Evolutionary conservation across 2,329 filamentous ascomycete genomes (phyloP).

Genomic region (Tolypocladium capitatum): DNA sequence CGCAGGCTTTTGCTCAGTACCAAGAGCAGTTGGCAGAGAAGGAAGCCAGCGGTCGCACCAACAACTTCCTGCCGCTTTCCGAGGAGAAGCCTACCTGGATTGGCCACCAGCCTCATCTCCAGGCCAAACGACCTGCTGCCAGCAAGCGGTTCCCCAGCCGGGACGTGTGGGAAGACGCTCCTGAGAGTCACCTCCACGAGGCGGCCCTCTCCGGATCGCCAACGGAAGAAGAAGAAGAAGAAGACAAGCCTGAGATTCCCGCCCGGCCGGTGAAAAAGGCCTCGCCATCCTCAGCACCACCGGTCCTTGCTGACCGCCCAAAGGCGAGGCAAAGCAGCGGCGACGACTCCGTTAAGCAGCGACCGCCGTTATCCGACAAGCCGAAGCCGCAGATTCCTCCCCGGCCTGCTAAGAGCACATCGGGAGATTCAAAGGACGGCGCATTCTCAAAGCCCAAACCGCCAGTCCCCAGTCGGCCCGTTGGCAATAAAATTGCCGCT

Average conservation of each 20-base stretch:
- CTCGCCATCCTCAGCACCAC: slow-evolving; percentile 25
- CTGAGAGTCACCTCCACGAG: slow-evolving; percentile 68
- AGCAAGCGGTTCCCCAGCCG: slow-evolving; percentile 73
- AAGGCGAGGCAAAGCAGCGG: slow-evolving; percentile 32
- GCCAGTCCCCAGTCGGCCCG: slow-evolving; percentile 59
- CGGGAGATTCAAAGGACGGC: slow-evolving; percentile 27
- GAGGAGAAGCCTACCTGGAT: slow-evolving; percentile 30
- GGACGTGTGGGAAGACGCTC: slow-evolving; percentile 90
- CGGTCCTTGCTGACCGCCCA: slow-evolving; percentile 36
- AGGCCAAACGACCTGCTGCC: slow-evolving; percentile 40
- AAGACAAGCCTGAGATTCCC: slow-evolving; percentile 15
- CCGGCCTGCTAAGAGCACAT: slow-evolving; percentile 41
- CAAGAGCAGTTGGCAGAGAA: slow-evolving; percentile 53
- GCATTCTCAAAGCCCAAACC: slow-evolving; percentile 62
- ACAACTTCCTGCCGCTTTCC: slow-evolving; percentile 14
- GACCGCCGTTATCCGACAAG: slow-evolving; percentile 34
- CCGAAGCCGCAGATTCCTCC: slow-evolving; percentile 48
- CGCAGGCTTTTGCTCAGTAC: slow-evolving; percentile 51
- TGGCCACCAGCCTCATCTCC: slow-evolving; percentile 34
- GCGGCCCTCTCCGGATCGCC: slow-evolving; percentile 48
- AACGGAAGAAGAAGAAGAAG: slow-evolving; percentile 13
- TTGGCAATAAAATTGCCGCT: slow-evolving; percentile 77
- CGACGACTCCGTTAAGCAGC: slow-evolving; percentile 23
- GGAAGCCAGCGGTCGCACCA: slow-evolving; percentile 23
- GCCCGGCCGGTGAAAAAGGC: slow-evolving; percentile 23